A percentile compares a stretch with the other conserved stretches of the same genome.
Conservation (phyloP, 1,139 yeast species). For the Taphrina communis region DNA sequence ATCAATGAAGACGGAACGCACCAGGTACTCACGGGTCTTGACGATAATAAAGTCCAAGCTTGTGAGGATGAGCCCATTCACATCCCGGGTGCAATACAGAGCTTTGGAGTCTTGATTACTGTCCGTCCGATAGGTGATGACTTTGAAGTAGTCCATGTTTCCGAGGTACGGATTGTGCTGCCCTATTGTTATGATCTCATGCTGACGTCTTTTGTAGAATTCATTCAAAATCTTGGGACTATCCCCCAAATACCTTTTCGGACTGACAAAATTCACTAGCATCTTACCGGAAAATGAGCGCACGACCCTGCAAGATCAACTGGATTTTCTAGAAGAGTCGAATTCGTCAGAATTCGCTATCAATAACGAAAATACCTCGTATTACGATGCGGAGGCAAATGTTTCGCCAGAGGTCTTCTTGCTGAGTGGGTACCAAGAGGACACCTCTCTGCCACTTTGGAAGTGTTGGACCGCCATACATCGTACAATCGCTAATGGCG, state of each 20-base stretch:
- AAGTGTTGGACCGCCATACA: slow-evolving; percentile 38
- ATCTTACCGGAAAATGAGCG: slow-evolving; percentile 21
- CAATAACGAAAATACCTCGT: slow-evolving; percentile 33
- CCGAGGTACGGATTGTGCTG: slow-evolving; percentile 23
- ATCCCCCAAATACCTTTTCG: slow-evolving; percentile 30
- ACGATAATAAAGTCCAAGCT: slow-evolving; percentile 12
- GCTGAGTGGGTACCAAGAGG: slow-evolving; percentile 18
- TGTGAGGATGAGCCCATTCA: slow-evolving; percentile 42
- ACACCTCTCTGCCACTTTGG: slow-evolving; percentile 7
- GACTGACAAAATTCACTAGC: slow-evolving; percentile 13
- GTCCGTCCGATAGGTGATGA: slow-evolving; percentile 9
- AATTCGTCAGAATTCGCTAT: slow-evolving; percentile 36
- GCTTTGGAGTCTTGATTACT: slow-evolving; percentile 35
- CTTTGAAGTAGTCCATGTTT: slow-evolving; percentile 21
- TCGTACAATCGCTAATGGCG: slow-evolving; percentile 29
- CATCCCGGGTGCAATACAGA: slow-evolving; percentile 37
- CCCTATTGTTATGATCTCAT: background rate
- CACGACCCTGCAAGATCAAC: slow-evolving; percentile 26
- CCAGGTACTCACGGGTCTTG: slow-evolving; percentile 18
- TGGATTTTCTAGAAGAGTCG: slow-evolving; percentile 34
- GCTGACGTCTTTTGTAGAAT: slow-evolving; percentile 8
- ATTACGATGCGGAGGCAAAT: slow-evolving; percentile 31
- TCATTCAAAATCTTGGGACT: slow-evolving; percentile 30
- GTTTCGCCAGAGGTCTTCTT: slow-evolving; percentile 38
- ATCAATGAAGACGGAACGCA: slow-evolving; percentile 32